phyloP scores from a whole-genome alignment of 2,329 filamentous ascomycete species.

The Leptographium wingfieldii region DNA sequence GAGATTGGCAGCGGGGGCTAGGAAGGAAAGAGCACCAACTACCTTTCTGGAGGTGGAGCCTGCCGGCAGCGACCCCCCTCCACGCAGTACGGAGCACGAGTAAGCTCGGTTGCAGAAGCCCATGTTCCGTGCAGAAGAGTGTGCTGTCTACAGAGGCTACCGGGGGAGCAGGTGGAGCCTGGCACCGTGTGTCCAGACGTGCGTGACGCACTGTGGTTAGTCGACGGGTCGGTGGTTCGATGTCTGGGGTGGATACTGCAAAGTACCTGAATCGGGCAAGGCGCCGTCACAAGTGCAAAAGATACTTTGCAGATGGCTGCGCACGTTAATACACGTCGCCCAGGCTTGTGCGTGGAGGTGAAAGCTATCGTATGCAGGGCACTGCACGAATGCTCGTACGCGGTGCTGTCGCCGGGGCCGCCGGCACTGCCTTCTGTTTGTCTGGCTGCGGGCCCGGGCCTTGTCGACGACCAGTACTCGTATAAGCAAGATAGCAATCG shows the following conservation, averaged over 20 bases:
- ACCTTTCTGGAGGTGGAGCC: conserved; percentile 10
- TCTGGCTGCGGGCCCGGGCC: too few relatives aligned
- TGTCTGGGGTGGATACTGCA: neutral
- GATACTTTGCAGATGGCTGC: neutral
- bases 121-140: neutral
- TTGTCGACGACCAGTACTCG: too few relatives aligned
- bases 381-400: neutral
- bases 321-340: neutral
- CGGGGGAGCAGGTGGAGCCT: neutral
- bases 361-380: neutral
- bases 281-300: neutral
- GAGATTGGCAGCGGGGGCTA: conserved; percentile 12
- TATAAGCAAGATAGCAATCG: too few relatives aligned
- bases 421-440: neutral
- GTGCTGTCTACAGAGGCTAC: neutral
- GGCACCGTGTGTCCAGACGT: neutral
- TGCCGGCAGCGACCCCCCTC: conserved; percentile 8
- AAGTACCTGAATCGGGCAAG: neutral
- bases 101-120: conserved; percentile 13
- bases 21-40: conserved; percentile 11
- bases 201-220: neutral
- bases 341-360: neutral
- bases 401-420: neutral
- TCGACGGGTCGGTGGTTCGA: neutral
- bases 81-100: neutral